Percentiles rank a stretch among this genome's conserved stretches.
Evolutionary conservation across 2,329 filamentous ascomycete species (phyloP).

Genomic region (Boeremia exigua): DNA sequence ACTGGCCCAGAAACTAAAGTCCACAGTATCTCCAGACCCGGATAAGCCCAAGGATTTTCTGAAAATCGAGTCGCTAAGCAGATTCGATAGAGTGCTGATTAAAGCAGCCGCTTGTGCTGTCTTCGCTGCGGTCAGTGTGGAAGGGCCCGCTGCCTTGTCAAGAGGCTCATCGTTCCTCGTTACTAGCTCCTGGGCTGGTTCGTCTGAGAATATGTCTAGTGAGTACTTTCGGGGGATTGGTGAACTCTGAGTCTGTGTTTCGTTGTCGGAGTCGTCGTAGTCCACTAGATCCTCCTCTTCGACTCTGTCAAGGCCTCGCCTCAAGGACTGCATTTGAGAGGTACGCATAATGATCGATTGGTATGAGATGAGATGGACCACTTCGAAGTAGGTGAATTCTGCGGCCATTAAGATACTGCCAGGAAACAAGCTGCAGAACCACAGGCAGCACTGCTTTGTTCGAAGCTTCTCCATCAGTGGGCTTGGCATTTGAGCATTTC

Average conservation of each 20-base stretch:
- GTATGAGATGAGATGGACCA: not conserved
- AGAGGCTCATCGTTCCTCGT: not conserved
- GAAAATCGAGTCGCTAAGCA: not conserved
- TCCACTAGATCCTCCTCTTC: slow-evolving; percentile 7
- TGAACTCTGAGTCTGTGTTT: not conserved
- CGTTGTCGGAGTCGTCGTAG: slow-evolving; percentile 4
- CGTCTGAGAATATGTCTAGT: not conserved
- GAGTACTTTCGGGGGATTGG: not conserved
- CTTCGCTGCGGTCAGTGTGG: not conserved
- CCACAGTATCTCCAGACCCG: not conserved
- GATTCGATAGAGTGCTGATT: not conserved
- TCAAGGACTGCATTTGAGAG: not conserved
- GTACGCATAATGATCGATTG: not conserved
- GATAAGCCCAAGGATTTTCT: not conserved
- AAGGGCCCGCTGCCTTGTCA: not conserved
- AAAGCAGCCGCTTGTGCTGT: not conserved
- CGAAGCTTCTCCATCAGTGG: no score
- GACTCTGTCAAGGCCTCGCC: not conserved
- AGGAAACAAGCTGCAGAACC: no score
- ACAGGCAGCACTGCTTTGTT: no score
- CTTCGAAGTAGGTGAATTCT: no score
- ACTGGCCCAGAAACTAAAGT: not conserved
- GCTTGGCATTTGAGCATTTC: no score
- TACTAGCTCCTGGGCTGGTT: not conserved
- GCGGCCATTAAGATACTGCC: no score